Conservation (phyloP, 345 rosid genomes). For the Acer negundo region DNA sequence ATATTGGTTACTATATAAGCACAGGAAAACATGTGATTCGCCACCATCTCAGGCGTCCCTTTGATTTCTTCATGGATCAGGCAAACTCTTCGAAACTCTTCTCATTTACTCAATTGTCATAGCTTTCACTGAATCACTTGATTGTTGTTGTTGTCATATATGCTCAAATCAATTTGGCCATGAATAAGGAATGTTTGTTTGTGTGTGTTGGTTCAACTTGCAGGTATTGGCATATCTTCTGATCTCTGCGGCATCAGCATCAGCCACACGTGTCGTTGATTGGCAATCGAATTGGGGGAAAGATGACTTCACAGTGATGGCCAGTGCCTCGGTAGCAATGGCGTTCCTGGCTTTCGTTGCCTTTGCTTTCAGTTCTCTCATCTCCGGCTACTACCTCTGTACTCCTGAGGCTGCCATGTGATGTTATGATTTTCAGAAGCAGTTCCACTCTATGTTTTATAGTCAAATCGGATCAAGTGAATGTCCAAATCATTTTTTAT, state of each 20-base stretch:
- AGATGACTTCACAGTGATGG: slow-evolving; percentile 92
- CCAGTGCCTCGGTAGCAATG: slow-evolving; percentile 80
- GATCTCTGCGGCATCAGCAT: slow-evolving; percentile 86
- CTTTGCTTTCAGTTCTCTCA: slow-evolving; percentile 73
- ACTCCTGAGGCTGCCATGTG: slow-evolving; percentile 36
- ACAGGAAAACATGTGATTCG: slow-evolving; percentile 51
- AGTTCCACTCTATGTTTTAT: neutral
- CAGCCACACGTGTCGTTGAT: slow-evolving; percentile 90
- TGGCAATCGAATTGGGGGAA: slow-evolving; percentile 99
- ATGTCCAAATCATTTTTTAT: neutral
- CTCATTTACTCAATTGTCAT: too few relatives aligned
- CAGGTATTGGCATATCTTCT: slow-evolving; percentile 90
- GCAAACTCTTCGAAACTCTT: slow-evolving; percentile 39
- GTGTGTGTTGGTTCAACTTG: slow-evolving; percentile 17
- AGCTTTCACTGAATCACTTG: neutral
- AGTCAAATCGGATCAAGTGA: neutral
- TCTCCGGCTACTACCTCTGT: slow-evolving; percentile 75
- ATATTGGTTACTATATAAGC: slow-evolving; percentile 53
- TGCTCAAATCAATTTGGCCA: neutral
- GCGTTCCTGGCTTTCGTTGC: slow-evolving; percentile 79
- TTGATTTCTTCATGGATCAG: slow-evolving; percentile 92
- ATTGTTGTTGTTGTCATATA: neutral
- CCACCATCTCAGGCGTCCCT: slow-evolving; percentile 49
- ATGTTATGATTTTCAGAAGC: neutral
- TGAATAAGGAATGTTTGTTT: neutral